Base-by-base conservation (phyloP, 2,329 filamentous ascomycete genomes). In the Colletotrichum gigasporum region DNA sequence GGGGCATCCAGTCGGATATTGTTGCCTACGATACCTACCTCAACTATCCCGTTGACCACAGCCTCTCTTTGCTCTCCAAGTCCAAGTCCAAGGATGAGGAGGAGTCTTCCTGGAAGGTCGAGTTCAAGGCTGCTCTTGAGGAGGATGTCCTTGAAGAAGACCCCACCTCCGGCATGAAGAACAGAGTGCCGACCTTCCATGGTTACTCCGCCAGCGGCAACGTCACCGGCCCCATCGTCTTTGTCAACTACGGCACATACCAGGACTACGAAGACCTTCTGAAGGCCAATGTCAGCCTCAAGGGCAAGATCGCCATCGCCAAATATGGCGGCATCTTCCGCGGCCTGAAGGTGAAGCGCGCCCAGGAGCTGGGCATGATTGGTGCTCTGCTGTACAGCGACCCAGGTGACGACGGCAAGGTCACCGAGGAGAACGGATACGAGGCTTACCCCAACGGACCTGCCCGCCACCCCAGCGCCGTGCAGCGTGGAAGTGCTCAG, bases 191-290 rank as follows among this genome's bases (percentile, higher is more conserved):
- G 1, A 95, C 91, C 0, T 98, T 98, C 80, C 95, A 98, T 73
- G 96, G 95, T 55, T 98, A 97, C 77, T 97, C 93, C 4, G 94
- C 94, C 4, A 94, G 85, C 65, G 95, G 95, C 26, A 97, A 98
- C 75, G 95, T 96, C 48, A 97, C 95, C 0, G 93, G 88, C 3
- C 87, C 88, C 12, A 96, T 92, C 69, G 92, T 97, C 30, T 98
- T 91, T 72, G 93, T 92, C 74, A 97, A 97, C 77, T 97, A 96
- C 72, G 95, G 94, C 54, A 96, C 92, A 0, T 96, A 90, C 73
- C 80, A 85, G 68, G 95, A 98, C 74, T 98, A 90, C 69, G 91
- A 96, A 70, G 93, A 97, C 68, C 83, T 98, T 12, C 73, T 91
- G 42, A 84, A 87, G 37, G 90, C 92, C 35, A 93, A 93, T 68